Base-by-base conservation (phyloP, 768 basidiomycete genomes). In the Leccinum disarticulatum region DNA sequence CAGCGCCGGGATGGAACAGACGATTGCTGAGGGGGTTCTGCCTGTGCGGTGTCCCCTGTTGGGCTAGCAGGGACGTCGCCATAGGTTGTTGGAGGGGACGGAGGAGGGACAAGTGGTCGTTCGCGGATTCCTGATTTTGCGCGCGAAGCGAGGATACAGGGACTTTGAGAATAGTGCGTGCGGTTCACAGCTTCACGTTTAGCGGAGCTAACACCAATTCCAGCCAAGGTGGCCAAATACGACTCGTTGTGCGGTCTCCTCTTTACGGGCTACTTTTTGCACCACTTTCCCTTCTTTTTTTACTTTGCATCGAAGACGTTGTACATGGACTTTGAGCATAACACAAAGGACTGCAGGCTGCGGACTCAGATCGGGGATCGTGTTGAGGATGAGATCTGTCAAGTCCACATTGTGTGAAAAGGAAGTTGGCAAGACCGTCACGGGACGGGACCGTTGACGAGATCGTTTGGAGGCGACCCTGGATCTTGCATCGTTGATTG, bases 221-320 rank as follows among this genome's bases (percentile, higher is more conserved):
- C 67, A 97, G 95, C 90, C 61, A 90, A 87, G 72, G 86, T 96
- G 48, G 87, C 90, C 48, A 95, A 95, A 75, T 98, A 98, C 74
- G 95, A 98, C 73, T 75, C 85, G 27, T 77, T 96, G 1, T 94
- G 93, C 61, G 90, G 89, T 0, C 97, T 98, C 84, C 84, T 98
- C 58, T 89, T 93, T 78, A 73, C 93, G 33, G 95, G 93, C 51
- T 99, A 96, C 93, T 78, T 79, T 27, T 70, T 99, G 35, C 97
- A 98, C 77, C 98, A 97, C 76, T 81, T 92, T 70, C 97, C 97
- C 14, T 99, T 99, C 84, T 98, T 87, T 85, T 79, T 98, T n/a
- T n/a, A n/a, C n/a, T n/a, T n/a, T n/a, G 51, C 15, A 13, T 41
- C n/a, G 31, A 63, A 66, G 61, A 63, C 56, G 38, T 52, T 51